Evolutionary conservation across 1,284 basidiomycete species (phyloP).

Genomic region (Neolentinus lepideus): DNA sequence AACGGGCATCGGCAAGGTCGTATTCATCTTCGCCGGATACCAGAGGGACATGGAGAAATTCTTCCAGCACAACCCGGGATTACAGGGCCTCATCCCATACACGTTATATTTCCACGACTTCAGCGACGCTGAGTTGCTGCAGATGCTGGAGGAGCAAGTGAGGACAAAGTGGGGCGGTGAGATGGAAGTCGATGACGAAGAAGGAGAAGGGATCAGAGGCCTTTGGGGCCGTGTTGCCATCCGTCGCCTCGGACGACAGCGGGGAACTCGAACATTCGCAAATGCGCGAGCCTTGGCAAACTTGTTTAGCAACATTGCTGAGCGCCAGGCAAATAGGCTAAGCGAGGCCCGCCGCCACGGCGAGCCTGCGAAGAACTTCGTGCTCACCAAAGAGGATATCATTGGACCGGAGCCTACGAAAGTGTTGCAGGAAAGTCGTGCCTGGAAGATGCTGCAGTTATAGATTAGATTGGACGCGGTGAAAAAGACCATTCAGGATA

Average conservation of each 20-base stretch:
- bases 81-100: constrained; percentile 56
- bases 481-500: constrained; percentile 43
- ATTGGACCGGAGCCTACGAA: constrained; percentile 56
- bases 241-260: constrained; percentile 45
- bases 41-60: constrained; percentile 66
- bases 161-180: constrained; percentile 35
- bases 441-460: constrained; percentile 44
- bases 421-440: constrained; percentile 34
- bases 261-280: constrained; percentile 50
- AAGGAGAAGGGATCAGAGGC: constrained; percentile 38
- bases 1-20: constrained; percentile 54
- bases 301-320: constrained; percentile 34
- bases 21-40: constrained; percentile 66
- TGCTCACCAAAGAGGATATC: constrained; percentile 43
- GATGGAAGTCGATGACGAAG: constrained; percentile 47
- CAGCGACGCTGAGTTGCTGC: constrained; percentile 41
- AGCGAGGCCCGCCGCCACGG: constrained; percentile 32
- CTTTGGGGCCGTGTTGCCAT: constrained; percentile 51
- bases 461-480: constrained; percentile 49
- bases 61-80: constrained; percentile 65
- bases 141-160: constrained; percentile 44
- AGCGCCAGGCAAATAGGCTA: constrained; percentile 46
- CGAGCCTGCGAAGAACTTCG: constrained; percentile 35
- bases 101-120: constrained; percentile 59
- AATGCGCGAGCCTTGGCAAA: constrained; percentile 57